Percentiles rank a stretch among this genome's conserved stretches.
Conservation (phyloP, 1,284 basidiomycete genomes). For the Porodaedalea pini region DNA sequence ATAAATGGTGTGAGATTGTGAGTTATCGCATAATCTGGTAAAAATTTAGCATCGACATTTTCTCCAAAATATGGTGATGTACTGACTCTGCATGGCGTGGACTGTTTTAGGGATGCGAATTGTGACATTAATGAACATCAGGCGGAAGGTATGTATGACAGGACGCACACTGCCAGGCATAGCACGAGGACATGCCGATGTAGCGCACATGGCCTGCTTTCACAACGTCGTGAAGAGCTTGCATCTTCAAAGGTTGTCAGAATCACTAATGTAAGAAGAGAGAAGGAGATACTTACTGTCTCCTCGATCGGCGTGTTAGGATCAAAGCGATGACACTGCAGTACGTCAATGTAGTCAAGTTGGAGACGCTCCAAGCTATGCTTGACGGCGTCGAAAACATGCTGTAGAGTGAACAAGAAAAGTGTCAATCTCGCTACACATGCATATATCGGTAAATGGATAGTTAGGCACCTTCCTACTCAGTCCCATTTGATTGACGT, state of each 20-base stretch:
- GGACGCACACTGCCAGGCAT: conserved; percentile 36
- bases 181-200: conserved; percentile 45
- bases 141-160: background rate
- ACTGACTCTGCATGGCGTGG: conserved; percentile 36
- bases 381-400: conserved; percentile 40
- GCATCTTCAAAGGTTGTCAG: conserved; percentile 55
- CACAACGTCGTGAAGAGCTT: conserved; percentile 47
- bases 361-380: conserved; percentile 33
- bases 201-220: conserved; percentile 43
- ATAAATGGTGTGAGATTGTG: conserved; percentile 63
- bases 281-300: conserved; percentile 25
- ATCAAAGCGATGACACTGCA: conserved; percentile 42
- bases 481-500: conserved; percentile 38
- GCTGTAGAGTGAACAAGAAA: conserved; percentile 14
- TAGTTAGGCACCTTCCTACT: conserved; percentile 34
- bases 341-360: conserved; percentile 38
- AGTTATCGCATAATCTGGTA: conserved; percentile 41
- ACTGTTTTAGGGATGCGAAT: too few species aligned
- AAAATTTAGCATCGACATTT: background rate
- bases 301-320: conserved; percentile 42
- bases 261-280: conserved; percentile 20
- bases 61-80: conserved; percentile 16
- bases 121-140: background rate
- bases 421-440: background rate
- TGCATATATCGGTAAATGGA: background rate